phyloP scores from a whole-genome alignment of 345 rosid genomes.

The Lagerstroemia speciosa region DNA sequence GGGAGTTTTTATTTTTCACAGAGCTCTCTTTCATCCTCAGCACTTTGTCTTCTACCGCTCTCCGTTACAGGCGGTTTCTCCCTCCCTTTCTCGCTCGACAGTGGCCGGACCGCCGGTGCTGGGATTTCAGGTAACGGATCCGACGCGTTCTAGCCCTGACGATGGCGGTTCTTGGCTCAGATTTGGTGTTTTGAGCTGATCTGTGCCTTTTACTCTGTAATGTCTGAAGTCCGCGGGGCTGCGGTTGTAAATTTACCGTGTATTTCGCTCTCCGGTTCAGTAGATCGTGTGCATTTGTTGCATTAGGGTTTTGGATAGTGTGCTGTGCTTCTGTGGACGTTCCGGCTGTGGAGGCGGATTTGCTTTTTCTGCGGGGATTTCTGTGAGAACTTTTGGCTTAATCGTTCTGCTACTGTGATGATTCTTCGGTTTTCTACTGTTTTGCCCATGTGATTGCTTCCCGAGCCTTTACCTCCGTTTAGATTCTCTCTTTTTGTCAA shows the following conservation, averaged over 20 bases:
- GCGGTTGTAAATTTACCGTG: not conserved
- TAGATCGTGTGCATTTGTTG: slow-evolving; percentile 2
- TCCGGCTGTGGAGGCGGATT: too few relatives aligned
- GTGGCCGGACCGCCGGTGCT: not conserved
- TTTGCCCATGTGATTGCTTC: not conserved
- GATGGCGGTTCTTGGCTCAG: not conserved
- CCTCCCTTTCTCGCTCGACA: not conserved
- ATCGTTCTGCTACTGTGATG: not conserved
- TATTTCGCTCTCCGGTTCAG: not conserved
- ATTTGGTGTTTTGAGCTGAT: not conserved
- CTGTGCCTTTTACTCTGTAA: not conserved
- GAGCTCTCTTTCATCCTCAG: not conserved
- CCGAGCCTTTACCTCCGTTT: not conserved
- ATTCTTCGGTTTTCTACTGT: not conserved
- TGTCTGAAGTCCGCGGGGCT: too few relatives aligned
- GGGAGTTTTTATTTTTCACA: not conserved
- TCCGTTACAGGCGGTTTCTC: not conserved
- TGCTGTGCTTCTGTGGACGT: not conserved
- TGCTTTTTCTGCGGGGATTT: not conserved
- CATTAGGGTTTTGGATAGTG: not conserved
- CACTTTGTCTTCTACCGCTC: not conserved
- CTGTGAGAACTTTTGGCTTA: not conserved
- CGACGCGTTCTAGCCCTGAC: not conserved
- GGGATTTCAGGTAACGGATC: not conserved
- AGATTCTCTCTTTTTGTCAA: not conserved